Base-by-base conservation (phyloP, 192 early-diverging fungal species). In the Diversispora epigaea region DNA sequence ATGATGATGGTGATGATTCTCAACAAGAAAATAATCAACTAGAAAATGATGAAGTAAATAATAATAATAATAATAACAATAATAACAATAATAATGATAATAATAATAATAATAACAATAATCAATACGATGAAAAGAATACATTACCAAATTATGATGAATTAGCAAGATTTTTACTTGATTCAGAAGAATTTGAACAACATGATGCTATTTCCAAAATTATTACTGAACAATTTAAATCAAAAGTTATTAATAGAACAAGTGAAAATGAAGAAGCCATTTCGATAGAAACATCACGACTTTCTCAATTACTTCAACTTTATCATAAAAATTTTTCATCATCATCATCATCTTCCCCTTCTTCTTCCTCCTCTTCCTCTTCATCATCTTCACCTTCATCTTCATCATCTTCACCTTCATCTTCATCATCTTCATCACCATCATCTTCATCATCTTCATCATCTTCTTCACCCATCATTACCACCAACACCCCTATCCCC, bases 221-320 rank as follows among this genome's bases (percentile, higher is more conserved):
- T 9, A 77, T 82, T 44, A 78, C 75, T 46, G 79, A 78, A 57
- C 71, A 77, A 32, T 80, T 80, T 56, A 64, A 67, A 6, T 67
- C 71, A 74, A 61, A 50, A 78, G 40, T 65, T 77, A 9, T 73
- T 76, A 3, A 77, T 58, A 43, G 77, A 78, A 19, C 76, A 79
- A 56, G 32, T 71, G 44, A 63, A 76, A 19, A 62, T 84, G 25
- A 82, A 81, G 66, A 67, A 46, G 68, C 58, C 77, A 84, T 61
- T 46, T 68, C 45, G 40, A 76, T 40, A 43, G 66, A 57, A 54
- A 76, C 9, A 19, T 49, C 17, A 21, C 8, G 39, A 11, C 45
- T 25, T n/a, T 56, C 19, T 52, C 76, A 25, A 64, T 21, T 12
- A 66, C 68, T 47, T 77, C 79, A 50, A 45, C 47, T 22, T 6